These are phyloP conservation scores for Podospora tetraspora DNA, from an alignment of 495 filamentous ascomycete species.

Conservation along the genomic window DNA sequence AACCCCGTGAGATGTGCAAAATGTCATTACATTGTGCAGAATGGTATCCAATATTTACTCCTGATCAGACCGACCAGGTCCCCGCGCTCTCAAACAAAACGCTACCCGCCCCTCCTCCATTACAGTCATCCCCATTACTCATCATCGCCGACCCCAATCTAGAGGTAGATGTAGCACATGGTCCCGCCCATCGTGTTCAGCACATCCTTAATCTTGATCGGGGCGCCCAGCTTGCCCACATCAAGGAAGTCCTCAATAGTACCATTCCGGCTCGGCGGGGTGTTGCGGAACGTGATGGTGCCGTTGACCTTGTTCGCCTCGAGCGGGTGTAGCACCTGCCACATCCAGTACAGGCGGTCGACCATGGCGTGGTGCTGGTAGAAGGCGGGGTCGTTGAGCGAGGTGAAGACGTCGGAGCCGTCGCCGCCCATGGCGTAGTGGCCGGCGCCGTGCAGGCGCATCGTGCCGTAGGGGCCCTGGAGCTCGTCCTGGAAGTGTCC, in stretches of 20 bases:
- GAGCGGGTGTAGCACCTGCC: slow-evolving; percentile 51
- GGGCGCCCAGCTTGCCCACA: neutral
- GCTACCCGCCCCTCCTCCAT: neutral
- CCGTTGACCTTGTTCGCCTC: slow-evolving; percentile 28
- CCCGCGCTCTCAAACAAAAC: neutral
- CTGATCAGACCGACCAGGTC: neutral
- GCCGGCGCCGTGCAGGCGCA: slow-evolving; percentile 51
- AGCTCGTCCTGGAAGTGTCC: slow-evolving; percentile 8
- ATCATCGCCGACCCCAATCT: neutral
- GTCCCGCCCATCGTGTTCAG: slow-evolving; percentile 8
- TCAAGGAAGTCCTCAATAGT: slow-evolving; percentile 8
- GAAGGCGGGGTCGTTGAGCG: slow-evolving; percentile 59
- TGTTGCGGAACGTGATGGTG: slow-evolving; percentile 9
- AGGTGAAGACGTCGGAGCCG: slow-evolving; percentile 49
- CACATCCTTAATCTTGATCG: slow-evolving; percentile 6
- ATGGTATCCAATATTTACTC: neutral
- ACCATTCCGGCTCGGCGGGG: slow-evolving; percentile 4
- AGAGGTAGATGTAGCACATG: slow-evolving; percentile 11
- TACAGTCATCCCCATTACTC: neutral
- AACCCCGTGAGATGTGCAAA: neutral
- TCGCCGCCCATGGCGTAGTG: slow-evolving; percentile 43
- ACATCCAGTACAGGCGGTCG: slow-evolving; percentile 61
- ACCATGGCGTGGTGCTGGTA: slow-evolving; percentile 63
- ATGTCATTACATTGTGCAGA: neutral
- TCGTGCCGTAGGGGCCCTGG: slow-evolving; percentile 2